Evolutionary conservation across 2,329 filamentous ascomycete species (phyloP), one percentile per base, ranked within the genome.

Genomic region (Aspergillus pseudoterreus): DNA sequence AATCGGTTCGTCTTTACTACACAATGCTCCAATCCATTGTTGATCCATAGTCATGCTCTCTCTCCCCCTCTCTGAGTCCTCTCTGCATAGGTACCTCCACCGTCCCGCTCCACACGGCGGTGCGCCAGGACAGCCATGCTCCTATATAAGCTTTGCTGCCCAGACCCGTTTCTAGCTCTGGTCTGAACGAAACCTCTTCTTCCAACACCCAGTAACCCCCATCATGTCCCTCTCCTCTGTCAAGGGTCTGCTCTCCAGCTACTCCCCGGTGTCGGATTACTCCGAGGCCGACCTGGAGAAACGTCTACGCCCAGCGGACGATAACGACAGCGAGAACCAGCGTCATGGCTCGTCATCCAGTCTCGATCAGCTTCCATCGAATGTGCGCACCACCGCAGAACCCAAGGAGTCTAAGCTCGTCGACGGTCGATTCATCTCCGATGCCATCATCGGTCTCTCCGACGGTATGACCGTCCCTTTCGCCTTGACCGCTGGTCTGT

Each of bases 401-500:
- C 60, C 63, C 50, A 66, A 63, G 41, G 56, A 61, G 8, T 56
- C 52, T 14, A 62, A 61, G 39, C 56, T 65, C 47, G 59, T 73
- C 24, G 69, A 73, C 42, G 67, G 69, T 32, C 68, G 70, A 6
- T 65, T 69, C 19, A 66, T 73, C 8, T 73, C 70, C 43, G 84
- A 89, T 68, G 78, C 84, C 56, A 90, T 88, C 53, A 85, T 92
- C 59, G 88, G 88, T 48, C 84, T 91, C 60, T 85, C 87, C 0
- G 88, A 92, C 63, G 88, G 88, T 14, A 78, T 92, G 59, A 92
- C 88, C 0, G 88, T 92, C 0, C 88, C 88, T 0, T 92, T 92
- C 60, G 88, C 88, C 14, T 75, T 92, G 35, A 90, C 86, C 0
- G 88, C 88, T 0, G 88, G 88, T 12, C 76, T 92, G 47, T 72